Evolutionary conservation across 192 early-diverging fungal genomes (phyloP).

Genomic region (Entophlyctis helioformis): DNA sequence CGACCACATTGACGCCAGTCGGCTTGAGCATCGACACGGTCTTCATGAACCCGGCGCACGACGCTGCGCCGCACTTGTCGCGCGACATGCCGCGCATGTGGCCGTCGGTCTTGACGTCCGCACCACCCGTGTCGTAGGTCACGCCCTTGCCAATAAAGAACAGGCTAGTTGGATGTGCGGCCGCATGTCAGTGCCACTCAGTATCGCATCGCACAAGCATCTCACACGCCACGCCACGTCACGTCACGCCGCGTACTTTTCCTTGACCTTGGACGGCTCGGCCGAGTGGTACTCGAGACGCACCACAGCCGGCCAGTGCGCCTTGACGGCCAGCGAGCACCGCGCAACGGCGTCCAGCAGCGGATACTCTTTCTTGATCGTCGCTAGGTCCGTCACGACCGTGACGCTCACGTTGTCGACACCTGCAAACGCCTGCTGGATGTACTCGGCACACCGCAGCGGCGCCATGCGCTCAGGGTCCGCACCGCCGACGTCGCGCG

Average conservation of each 20-base stretch:
- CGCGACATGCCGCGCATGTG: constrained; percentile 81
- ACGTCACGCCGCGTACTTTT: too few relatives aligned
- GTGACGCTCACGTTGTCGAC: constrained; percentile 41
- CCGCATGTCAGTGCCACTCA: too few relatives aligned
- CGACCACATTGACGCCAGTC: constrained; percentile 53
- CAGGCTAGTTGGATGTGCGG: too few relatives aligned
- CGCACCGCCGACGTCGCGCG: constrained; percentile 69
- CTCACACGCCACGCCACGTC: too few relatives aligned
- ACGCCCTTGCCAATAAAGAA: constrained; percentile 87
- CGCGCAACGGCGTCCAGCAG: constrained; percentile 65
- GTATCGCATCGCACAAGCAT: too few relatives aligned
- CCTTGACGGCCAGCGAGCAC: constrained; percentile 25
- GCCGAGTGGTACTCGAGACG: constrained; percentile 57
- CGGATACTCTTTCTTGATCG: constrained; percentile 69
- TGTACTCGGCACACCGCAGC: constrained; percentile 53
- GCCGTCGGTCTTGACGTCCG: constrained; percentile 72
- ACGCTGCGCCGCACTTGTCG: constrained; percentile 82
- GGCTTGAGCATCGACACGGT: constrained; percentile 55
- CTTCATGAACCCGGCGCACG: constrained; percentile 70
- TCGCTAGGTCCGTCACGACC: constrained; percentile 54
- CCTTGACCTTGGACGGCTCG: constrained; percentile 57
- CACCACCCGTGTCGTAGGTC: constrained; percentile 83
- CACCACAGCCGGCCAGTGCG: constrained; percentile 56
- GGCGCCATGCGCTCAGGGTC: constrained; percentile 86
- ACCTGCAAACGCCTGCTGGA: constrained; percentile 48